Evolutionary conservation across 2,329 filamentous ascomycete genomes (phyloP), one percentile per base, ranked within the genome.

Genomic region (Whalleya microplaca): DNA sequence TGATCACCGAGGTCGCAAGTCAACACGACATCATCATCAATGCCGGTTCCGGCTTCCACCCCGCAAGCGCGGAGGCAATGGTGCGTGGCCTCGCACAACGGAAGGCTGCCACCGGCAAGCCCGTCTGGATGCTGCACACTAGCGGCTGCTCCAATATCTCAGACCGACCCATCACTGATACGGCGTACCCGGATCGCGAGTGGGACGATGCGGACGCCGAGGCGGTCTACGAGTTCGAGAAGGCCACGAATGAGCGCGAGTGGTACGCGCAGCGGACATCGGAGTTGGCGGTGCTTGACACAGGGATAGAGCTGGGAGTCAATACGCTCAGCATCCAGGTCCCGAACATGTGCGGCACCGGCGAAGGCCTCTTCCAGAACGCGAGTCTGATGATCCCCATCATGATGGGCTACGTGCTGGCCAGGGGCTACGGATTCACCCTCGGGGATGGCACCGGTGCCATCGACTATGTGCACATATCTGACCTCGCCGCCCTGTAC

Each of bases 321-420:
- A 74, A 75, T 53, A 78, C 80, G 0, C 69, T 76, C 44, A 72
- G 80, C 45, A 69, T 83, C 44, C 79, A 78, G 72, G 69, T 73
- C 0, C 78, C 78, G 0, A 73, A 74, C 2, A 78, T 84, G 45
- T 84, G 76, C 62, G 80, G 80, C 18, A 53, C 62, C 1, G 77
- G 78, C 6, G 71, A 67, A 1, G 79, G 78, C 1, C 62, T 71
- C 0, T 80, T 78, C 63, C 76, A 80, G 40, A 67, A 57, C 8
- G 57, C 61, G 1, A 73, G 73, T 14, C 70, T 75, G 21, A 75
- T 80, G 58, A 69, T 80, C 18, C 74, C 75, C 10, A 5, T 45
- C 2, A 48, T 44, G 21, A 40, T 62, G 7, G 46, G 51, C 4
- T 51, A 48, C 1, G 59, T 60, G 21, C 55, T 68, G 3, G 20